phyloP scores from a whole-genome alignment of 441 rosid species.

The Gossypium aridum region DNA sequence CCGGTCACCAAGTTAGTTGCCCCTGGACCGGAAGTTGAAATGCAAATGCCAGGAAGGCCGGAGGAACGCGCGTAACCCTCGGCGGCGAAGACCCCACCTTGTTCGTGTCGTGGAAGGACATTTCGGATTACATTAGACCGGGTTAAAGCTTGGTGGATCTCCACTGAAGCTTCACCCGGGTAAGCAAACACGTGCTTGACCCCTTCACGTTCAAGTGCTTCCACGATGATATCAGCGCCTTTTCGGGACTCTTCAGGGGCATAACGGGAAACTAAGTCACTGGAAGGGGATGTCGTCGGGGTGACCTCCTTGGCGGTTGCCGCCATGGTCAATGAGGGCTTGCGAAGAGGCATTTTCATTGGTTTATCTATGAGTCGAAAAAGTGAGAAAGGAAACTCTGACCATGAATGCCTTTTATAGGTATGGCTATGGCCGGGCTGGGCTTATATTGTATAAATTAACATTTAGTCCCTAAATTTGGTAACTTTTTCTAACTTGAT shows the following conservation, averaged over 20 bases:
- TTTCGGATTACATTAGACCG: background rate
- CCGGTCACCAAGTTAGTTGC: background rate
- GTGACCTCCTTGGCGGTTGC: slow-evolving; percentile 17
- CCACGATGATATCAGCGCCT: background rate
- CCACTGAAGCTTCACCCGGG: background rate
- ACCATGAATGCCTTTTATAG: background rate
- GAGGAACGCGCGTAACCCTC: background rate
- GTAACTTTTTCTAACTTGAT: no score
- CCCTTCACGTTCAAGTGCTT: background rate
- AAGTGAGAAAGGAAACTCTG: background rate
- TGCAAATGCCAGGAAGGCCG: background rate
- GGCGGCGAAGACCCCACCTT: background rate
- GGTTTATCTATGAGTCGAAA: background rate
- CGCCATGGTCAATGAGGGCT: slow-evolving; percentile 21
- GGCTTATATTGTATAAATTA: background rate
- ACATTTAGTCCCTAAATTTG: no score
- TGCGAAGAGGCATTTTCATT: background rate
- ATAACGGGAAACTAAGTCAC: background rate
- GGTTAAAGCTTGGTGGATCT: background rate
- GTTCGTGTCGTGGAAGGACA: background rate
- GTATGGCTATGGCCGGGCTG: background rate
- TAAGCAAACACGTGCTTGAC: background rate
- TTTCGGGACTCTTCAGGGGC: background rate
- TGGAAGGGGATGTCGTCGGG: background rate
- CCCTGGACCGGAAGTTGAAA: background rate